Evolutionary conservation across 192 early-diverging fungal genomes (phyloP), one percentile per base, ranked within the genome.

Genomic region (Spizellomyces punctatus): DNA sequence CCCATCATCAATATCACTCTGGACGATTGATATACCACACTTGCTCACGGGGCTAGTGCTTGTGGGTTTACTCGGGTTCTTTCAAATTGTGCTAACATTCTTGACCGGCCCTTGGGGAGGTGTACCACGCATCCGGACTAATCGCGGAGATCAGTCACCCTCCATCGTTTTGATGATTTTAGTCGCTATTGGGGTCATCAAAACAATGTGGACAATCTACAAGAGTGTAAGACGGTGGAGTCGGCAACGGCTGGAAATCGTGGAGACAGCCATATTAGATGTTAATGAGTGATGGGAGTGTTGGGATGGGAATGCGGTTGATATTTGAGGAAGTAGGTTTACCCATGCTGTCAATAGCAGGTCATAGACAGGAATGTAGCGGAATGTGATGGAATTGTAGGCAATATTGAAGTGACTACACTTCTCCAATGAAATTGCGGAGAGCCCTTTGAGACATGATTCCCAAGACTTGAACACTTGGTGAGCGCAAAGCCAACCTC

Each of bases 61-160:
- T 17, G 22, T 74, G 52, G 72, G 72, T 8, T 12, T 74, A 9
- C 43, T 74, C 12, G 72, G 72, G 10, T 43, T 71, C 22, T 61
- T 71, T 8, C 72, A 74, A 41, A 12, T 74, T 9, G 41, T 59
- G 42, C 8, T 63, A 12, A 48, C 72, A 22, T 14, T 74, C 2
- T 6, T 74, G 10, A 21, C 47, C 21, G 71, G 66, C 4, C 66
- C 67, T 16, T 46, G 16, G 67, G 71, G 67, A 4, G 27, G 57
- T n/a, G 12, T 57, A 8, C 49, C 54, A 10, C n/a, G 61, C 19
- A 36, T 72, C 46, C 27, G 62, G 12, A 64, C 61, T 10, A 52
- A 22, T 14, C 45, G 52, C 16, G 17, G 46, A 10, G 64, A 71
- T 58, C 10, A 42, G 27, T 45, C 12, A 16, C 22, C 22, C 22